A percentile compares a stretch with the other conserved stretches of the same genome.
phyloP scores from a whole-genome alignment of 2,329 filamentous ascomycete species.

The Raffaelea ambrosiae region DNA sequence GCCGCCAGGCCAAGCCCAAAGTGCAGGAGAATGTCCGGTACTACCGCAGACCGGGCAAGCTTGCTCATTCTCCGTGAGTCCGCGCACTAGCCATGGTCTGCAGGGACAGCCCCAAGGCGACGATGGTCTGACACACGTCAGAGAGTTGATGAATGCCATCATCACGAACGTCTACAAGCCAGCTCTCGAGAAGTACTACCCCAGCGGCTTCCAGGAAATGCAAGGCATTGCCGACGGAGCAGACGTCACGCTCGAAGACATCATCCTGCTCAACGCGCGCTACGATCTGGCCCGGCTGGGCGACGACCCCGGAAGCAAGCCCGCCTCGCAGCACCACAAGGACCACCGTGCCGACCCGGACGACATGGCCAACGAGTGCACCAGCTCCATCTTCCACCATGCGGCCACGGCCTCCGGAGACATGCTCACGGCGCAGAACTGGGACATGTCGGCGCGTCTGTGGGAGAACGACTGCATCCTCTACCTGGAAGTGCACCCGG shows the following conservation, averaged over 20 bases:
- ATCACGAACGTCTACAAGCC: conserved; percentile 16
- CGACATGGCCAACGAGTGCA: conserved; percentile 9
- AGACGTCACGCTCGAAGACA: conserved; percentile 12
- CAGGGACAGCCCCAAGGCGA: no score
- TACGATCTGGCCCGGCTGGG: conserved; percentile 14
- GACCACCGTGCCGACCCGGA: background rate
- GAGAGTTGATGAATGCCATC: conserved; percentile 9
- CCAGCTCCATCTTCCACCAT: conserved; percentile 9
- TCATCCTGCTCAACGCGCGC: conserved; percentile 16
- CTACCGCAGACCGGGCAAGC: conserved; percentile 15
- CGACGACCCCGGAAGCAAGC: conserved; percentile 2
- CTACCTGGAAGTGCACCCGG: conserved; percentile 18
- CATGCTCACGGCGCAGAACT: conserved; percentile 11
- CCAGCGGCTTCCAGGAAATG: conserved; percentile 9
- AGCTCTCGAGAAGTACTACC: conserved; percentile 13
- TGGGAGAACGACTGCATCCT: conserved; percentile 16
- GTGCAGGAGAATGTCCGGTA: conserved; percentile 15
- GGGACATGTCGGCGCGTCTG: conserved; percentile 14
- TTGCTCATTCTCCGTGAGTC: conserved; percentile 9
- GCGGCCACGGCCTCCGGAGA: conserved; percentile 5
- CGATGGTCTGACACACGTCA: background rate
- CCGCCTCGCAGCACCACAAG: background rate
- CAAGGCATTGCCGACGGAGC: conserved; percentile 17
- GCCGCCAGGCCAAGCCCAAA: conserved; percentile 14
- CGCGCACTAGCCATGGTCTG: background rate